These are phyloP conservation scores for Pseudogymnoascus sp. DNA, from an alignment of 2,329 filamentous ascomycete species.

Conservation along the genomic window DNA sequence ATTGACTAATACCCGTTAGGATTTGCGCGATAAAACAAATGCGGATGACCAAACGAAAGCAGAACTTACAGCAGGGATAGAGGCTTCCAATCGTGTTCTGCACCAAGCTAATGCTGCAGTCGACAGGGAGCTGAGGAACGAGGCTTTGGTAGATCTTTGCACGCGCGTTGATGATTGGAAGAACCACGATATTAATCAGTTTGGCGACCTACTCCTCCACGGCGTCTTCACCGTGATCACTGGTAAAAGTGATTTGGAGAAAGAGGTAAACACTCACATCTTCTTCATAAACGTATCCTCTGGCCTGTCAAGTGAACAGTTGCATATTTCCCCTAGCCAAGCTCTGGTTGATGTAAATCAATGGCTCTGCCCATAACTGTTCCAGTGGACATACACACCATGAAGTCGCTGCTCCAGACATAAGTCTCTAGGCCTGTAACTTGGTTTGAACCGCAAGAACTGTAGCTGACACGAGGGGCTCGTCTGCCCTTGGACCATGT, in stretches of 20 bases:
- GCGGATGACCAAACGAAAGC: conserved; percentile 59
- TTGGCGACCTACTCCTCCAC: conserved; percentile 79
- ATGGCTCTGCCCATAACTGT: not conserved
- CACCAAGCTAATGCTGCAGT: conserved; percentile 85
- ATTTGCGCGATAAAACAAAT: conserved; percentile 76
- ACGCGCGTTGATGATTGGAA: conserved; percentile 94
- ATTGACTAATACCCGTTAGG: conserved; percentile 39
- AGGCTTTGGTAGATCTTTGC: conserved; percentile 75
- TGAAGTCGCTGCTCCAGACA: not conserved
- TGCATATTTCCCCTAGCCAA: not conserved
- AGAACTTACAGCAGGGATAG: conserved; percentile 69
- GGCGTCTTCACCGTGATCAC: conserved; percentile 90
- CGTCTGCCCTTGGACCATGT: conserved; percentile 18
- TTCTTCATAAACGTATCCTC: not conserved
- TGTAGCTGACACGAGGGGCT: conserved; percentile 22
- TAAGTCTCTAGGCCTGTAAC: not conserved
- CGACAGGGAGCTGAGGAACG: conserved; percentile 73
- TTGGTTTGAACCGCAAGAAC: conserved; percentile 5
- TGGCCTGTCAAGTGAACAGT: not conserved
- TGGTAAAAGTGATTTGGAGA: conserved; percentile 78
- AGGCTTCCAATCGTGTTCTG: conserved; percentile 72
- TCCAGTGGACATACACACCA: not conserved
- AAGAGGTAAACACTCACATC: conserved; percentile 44
- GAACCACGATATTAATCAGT: conserved; percentile 79
- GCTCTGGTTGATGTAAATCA: not conserved